Evolutionary conservation across 306 rosid genomes (phyloP).

Genomic region (Sicyos baderoa): DNA sequence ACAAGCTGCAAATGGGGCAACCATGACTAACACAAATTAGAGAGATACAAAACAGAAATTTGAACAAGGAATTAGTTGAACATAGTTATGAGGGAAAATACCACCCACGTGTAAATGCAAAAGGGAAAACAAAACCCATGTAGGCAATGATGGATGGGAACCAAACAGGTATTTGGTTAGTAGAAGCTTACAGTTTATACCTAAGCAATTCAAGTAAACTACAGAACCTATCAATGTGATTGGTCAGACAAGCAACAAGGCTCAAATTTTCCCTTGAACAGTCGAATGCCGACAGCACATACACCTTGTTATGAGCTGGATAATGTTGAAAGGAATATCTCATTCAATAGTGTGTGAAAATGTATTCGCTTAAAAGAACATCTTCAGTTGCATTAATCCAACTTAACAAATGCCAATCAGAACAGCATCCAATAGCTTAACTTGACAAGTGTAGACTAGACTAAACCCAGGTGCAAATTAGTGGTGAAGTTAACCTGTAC

Average conservation of each 20-base stretch:
- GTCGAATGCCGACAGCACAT: not conserved
- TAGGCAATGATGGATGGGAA: not conserved
- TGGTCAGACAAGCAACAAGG: not conserved
- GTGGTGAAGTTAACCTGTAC: not conserved
- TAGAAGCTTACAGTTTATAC: too few relatives aligned
- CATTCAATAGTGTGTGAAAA: not conserved
- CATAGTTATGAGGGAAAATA: not conserved
- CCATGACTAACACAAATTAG: not conserved
- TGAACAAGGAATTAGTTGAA: not conserved
- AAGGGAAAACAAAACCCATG: not conserved
- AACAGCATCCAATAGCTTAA: not conserved
- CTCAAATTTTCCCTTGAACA: not conserved
- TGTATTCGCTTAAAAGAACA: not conserved
- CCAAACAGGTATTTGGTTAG: not conserved
- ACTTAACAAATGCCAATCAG: not conserved
- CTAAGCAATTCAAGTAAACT: not conserved
- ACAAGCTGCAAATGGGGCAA: not conserved
- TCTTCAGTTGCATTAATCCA: not conserved
- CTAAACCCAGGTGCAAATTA: not conserved
- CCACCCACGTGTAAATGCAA: not conserved
- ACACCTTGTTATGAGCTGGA: not conserved
- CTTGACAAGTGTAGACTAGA: not conserved
- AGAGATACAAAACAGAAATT: slow-evolving; percentile 2
- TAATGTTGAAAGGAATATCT: not conserved
- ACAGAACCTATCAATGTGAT: slow-evolving; percentile 9